phyloP scores from a whole-genome alignment of 495 filamentous ascomycete species.

The Peziza echinospora region DNA sequence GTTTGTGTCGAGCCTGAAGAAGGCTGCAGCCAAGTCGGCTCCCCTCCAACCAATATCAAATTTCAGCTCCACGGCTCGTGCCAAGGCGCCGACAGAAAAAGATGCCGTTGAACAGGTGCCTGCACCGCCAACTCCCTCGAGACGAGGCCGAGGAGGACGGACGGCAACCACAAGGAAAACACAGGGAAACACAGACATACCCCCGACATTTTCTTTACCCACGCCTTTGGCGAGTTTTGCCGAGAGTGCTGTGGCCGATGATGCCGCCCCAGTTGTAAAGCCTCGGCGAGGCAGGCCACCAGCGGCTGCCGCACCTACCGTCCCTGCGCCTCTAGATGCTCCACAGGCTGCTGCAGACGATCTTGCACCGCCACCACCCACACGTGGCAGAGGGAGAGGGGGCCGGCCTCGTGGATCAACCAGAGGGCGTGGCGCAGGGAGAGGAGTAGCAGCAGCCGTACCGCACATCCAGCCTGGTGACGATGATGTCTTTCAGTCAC shows the following conservation, averaged over 20 bases:
- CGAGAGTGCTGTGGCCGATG: neutral
- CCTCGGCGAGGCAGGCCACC: neutral
- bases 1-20: neutral
- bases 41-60: too few relatives aligned
- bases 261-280: neutral
- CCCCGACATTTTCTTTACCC: neutral
- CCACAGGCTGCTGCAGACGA: neutral
- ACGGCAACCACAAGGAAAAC: neutral
- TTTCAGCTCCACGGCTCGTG: too few relatives aligned
- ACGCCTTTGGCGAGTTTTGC: neutral
- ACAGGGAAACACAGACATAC: neutral
- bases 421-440: neutral
- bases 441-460: too few relatives aligned
- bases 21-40: too few relatives aligned
- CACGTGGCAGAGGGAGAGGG: neutral
- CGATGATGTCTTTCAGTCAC: too few relatives aligned
- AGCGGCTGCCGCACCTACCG: neutral
- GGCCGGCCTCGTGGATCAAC: neutral
- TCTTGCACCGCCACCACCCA: too few relatives aligned
- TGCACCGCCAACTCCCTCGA: neutral
- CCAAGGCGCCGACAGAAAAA: neutral
- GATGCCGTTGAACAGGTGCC: neutral
- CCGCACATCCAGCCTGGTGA: too few relatives aligned
- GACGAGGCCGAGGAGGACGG: neutral
- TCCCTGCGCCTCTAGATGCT: neutral